Evolutionary conservation across 495 filamentous ascomycete species (phyloP).

Genomic region (Trichoderma asperelloides): DNA sequence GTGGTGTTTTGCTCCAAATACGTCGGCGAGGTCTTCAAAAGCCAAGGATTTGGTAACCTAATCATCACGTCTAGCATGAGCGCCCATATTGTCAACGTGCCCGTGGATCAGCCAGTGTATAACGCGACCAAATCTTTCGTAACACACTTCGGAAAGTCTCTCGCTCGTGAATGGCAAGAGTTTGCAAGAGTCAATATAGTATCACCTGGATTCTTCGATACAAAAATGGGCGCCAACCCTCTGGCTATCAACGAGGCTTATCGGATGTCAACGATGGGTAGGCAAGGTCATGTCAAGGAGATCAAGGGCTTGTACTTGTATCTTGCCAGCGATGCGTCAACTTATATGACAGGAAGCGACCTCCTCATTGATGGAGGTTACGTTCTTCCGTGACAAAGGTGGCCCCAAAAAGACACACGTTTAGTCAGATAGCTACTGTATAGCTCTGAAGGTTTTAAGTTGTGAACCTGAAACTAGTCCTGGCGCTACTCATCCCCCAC

Average conservation of each 20-base stretch:
- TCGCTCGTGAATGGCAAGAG: slow-evolving; percentile 64
- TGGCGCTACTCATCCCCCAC: background rate
- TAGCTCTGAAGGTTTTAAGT: background rate
- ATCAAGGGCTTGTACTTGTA: slow-evolving; percentile 33
- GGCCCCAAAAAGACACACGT: too few species aligned
- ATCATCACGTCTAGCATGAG: slow-evolving; percentile 55
- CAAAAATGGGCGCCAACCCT: slow-evolving; percentile 25
- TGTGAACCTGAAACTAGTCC: background rate
- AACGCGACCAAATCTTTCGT: slow-evolving; percentile 56
- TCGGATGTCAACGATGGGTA: slow-evolving; percentile 15
- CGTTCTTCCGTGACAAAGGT: slow-evolving; percentile 13
- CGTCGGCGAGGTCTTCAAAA: slow-evolving; percentile 41
- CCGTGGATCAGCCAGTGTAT: slow-evolving; percentile 53
- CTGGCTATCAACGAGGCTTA: slow-evolving; percentile 28
- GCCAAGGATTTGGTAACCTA: slow-evolving; percentile 14
- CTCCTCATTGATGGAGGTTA: slow-evolving; percentile 48
- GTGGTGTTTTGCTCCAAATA: slow-evolving; percentile 46
- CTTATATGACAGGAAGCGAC: slow-evolving; percentile 58
- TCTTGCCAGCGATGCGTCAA: slow-evolving; percentile 50
- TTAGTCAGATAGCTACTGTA: too few species aligned
- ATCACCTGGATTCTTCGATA: slow-evolving; percentile 17
- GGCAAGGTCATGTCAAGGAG: slow-evolving; percentile 26
- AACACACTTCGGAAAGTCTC: slow-evolving; percentile 31
- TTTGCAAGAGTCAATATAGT: slow-evolving; percentile 61
- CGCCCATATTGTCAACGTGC: slow-evolving; percentile 52